phyloP scores from a whole-genome alignment of 441 rosid species.

The Jatropha podagrica region DNA sequence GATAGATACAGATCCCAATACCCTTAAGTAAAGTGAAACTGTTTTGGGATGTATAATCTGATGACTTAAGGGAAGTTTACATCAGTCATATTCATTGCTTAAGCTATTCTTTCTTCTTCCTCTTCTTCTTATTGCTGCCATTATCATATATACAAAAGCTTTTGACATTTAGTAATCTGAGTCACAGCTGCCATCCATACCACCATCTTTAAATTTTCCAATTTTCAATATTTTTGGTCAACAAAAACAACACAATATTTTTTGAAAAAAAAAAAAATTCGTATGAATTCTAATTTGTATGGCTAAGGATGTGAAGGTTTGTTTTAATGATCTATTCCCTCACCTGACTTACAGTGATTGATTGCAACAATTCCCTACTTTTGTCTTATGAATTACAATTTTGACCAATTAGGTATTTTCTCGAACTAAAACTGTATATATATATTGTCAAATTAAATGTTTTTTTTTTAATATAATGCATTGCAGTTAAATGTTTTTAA shows the following conservation, averaged over 20 bases:
- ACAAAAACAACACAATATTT: not conserved
- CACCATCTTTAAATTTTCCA: not conserved
- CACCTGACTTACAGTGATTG: not conserved
- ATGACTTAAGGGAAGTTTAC: not conserved
- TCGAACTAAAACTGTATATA: no score
- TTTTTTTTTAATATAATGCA: no score
- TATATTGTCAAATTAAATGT: no score
- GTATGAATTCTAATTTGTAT: no score
- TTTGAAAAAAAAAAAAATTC: no score
- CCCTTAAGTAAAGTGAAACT: not conserved
- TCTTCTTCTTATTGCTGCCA: not conserved
- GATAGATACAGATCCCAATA: slow-evolving; percentile 5
- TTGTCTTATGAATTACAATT: not conserved
- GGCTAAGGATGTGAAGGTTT: not conserved
- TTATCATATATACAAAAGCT: not conserved
- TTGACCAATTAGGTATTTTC: not conserved
- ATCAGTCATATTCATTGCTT: not conserved
- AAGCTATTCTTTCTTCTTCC: not conserved
- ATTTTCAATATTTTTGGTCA: not conserved
- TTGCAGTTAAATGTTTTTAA: no score
- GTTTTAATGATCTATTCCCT: no score
- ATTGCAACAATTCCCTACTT: slow-evolving; percentile 4
- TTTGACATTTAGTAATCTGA: not conserved
- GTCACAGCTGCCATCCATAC: no score
- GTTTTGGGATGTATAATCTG: not conserved